Base-by-base conservation (phyloP, 768 basidiomycete species). In the Suillus bovinus region DNA sequence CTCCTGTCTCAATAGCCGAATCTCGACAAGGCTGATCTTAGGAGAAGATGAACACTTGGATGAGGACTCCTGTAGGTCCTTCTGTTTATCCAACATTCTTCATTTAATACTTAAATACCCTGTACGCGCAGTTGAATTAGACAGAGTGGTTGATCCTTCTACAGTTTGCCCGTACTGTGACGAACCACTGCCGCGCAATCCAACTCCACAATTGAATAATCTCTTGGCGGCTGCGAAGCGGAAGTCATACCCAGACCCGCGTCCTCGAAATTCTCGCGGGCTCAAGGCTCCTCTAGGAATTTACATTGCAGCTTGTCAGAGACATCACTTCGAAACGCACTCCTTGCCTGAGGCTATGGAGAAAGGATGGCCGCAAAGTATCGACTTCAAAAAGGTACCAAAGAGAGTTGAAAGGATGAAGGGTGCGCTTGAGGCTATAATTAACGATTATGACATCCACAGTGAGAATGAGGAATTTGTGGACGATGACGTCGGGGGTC, bases 81-180 rank as follows among this genome's bases (percentile, higher is more conserved):
- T 59, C 27, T 24, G 42, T 46, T 34, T 36, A 20, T 59, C 60
- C 17, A 58, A 38, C 8, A 33, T 27, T 22, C 38, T 31, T 36
- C 17, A 17, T 49, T 49, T 17, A 49, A 49, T 62, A 33, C 27
- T 62, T 59, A 56, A 62, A 50, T 29, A 39, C 16, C 46, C 22
- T 31, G 33, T 27, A 29, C 33, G 50, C 46, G 58, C 63, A 89
- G 86, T 87, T 49, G 82, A 84, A 11, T 71, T 85, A 31, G 79
- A 81, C 39, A 76, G 82, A 3, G 66, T 72, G 22, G 75, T 80
- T 7, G 91, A 94, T 66, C 91, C 91, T 13, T 79, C 78, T 7
- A 86, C 80, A 1, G 75, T 93, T 3, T 94, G 93, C 69, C 91
- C 93, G 0, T 94, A 88, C 72, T 94, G 93, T 65, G 93, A 94